Evolutionary conservation across 1,139 yeast genomes (phyloP), one percentile per base, ranked within the genome.

Genomic region (Suhomyces bokatorum): DNA sequence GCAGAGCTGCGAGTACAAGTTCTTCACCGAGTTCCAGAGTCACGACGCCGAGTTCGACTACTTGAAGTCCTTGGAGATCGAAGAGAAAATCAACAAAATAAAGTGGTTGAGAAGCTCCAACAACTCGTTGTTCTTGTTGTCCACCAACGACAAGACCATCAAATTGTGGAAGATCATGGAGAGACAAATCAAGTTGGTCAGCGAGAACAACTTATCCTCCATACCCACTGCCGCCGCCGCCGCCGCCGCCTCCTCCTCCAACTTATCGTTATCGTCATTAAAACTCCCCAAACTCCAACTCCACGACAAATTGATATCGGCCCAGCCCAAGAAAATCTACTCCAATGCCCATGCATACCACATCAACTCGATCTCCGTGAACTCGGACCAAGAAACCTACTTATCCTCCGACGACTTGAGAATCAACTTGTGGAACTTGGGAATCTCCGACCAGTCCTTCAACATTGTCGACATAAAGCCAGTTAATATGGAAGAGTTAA

Each of bases 11-110:
- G 99, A 95, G 66, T 95, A 95, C 70, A 83, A 89, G 60, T 95
- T 95, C 68, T 86, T 88, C 63, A 93, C 99, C 22, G 99, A 95
- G 67, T 95, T 95, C 66, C 99, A 95, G 72, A 83, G 93, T 62
- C 99, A 95, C 68, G 99, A 95, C 66, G 97, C 99, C 9, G 99
- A 95, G 67, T 95, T 95, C 62, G 99, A 93, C 70, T 95, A 95
- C 69, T 76, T 95, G 56, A 95, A 95, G 69, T 87, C 96, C 30
- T 76, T 95, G 55, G 99, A 95, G 68, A 95, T 95, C 60, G 99
- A 95, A 69, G 99, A 95, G 69, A 93, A 93, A 67, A 95, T 95
- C 66, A 95, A 95, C 72, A 93, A 93, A 70, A 91, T 95, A 64
- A 90, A 90, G 69, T 95, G 99, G 99, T 80, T 96, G 62, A 83